phyloP scores from a whole-genome alignment of 2,329 filamentous ascomycete genomes.

The Beauveria sp. region DNA sequence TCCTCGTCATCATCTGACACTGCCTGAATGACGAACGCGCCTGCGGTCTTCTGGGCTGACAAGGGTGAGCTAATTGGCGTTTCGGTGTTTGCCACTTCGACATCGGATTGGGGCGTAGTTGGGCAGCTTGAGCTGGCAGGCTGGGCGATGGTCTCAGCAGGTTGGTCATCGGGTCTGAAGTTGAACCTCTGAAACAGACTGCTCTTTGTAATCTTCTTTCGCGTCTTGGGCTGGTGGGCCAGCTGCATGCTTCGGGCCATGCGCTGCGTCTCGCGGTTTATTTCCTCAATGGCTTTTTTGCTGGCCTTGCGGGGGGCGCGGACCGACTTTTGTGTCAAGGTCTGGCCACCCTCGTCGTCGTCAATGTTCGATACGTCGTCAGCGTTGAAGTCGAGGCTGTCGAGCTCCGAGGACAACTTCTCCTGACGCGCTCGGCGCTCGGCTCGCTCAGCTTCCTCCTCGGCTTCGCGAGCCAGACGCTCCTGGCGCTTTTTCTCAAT shows the following conservation, averaged over 20 bases:
- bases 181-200: slow-evolving; percentile 81
- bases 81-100: slow-evolving; percentile 42
- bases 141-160: slow-evolving; percentile 21
- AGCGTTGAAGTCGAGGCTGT: slow-evolving; percentile 26
- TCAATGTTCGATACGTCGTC: slow-evolving; percentile 45
- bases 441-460: slow-evolving; percentile 41
- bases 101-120: slow-evolving; percentile 44
- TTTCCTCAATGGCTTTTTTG: slow-evolving; percentile 91
- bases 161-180: slow-evolving; percentile 44
- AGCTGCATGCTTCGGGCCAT: slow-evolving; percentile 86
- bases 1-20: slow-evolving; percentile 24
- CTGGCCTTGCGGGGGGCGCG: slow-evolving; percentile 77
- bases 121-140: slow-evolving; percentile 49
- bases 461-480: slow-evolving; percentile 57
- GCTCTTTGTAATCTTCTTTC: slow-evolving; percentile 80
- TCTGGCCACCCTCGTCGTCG: slow-evolving; percentile 56
- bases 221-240: slow-evolving; percentile 79
- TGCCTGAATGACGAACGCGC: slow-evolving; percentile 10
- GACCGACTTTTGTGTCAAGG: slow-evolving; percentile 52
- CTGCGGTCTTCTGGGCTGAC: slow-evolving; percentile 23
- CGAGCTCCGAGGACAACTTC: slow-evolving; percentile 27
- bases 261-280: slow-evolving; percentile 89
- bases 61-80: slow-evolving; percentile 69
- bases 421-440: slow-evolving; percentile 32
- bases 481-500: slow-evolving; percentile 68